phyloP scores from a whole-genome alignment of 257 asterid genomes.

The Gentiana straminea region DNA sequence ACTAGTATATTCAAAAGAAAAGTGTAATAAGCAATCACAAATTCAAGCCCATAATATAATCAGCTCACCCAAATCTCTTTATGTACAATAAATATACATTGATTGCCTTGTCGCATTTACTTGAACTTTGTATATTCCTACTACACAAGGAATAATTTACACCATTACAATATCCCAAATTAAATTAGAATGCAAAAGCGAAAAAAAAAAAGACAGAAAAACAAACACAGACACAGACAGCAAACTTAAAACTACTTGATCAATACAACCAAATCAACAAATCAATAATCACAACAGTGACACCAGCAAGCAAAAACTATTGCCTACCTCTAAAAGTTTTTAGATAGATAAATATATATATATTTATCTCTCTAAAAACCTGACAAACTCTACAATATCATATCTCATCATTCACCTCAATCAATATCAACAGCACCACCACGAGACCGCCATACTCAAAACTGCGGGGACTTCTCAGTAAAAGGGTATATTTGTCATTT shows the following conservation, averaged over 20 bases:
- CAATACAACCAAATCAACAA: constrained; percentile 36
- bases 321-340: constrained; percentile 73
- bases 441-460: too few species aligned
- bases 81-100: constrained; percentile 49
- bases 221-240: constrained; percentile 32
- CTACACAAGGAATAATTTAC: constrained; percentile 42
- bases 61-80: constrained; percentile 20
- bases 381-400: constrained; percentile 19
- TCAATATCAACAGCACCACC: constrained; percentile 8
- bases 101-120: constrained; percentile 12
- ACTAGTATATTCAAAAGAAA: too few species aligned
- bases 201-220: constrained; percentile 13
- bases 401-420: background rate
- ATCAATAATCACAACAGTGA: constrained; percentile 36
- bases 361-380: constrained; percentile 19
- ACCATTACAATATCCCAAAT: constrained; percentile 19
- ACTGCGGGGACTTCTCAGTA: too few species aligned
- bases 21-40: too few species aligned
- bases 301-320: constrained; percentile 14
- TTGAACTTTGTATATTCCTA: constrained; percentile 26
- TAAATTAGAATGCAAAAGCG: background rate
- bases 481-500: background rate
- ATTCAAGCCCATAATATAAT: too few species aligned
- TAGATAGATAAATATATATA: constrained; percentile 30
- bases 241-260: constrained; percentile 5